phyloP scores from a whole-genome alignment of 106 monocot species.

The Gastrodia elata region DNA sequence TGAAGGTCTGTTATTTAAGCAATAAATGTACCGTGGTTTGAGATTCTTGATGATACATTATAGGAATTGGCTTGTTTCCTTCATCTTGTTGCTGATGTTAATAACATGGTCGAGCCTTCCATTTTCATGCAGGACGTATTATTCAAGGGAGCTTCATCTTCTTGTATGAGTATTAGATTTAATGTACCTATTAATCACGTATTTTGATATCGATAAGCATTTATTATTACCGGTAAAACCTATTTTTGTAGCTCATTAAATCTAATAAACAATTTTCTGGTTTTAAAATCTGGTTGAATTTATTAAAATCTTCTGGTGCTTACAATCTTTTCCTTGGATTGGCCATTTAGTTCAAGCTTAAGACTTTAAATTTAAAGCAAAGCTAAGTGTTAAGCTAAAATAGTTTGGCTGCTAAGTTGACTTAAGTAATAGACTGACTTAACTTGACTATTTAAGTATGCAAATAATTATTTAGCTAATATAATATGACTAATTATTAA shows the following conservation, averaged over 20 bases:
- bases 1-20: background rate
- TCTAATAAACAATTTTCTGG: background rate
- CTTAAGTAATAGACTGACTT: too few species aligned
- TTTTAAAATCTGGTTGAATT: background rate
- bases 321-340: too few species aligned
- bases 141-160: background rate
- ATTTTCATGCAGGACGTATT: background rate
- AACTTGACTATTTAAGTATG: too few species aligned
- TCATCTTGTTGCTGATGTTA: background rate
- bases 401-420: too few species aligned
- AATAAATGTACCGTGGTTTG: background rate
- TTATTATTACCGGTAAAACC: background rate
- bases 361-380: too few species aligned
- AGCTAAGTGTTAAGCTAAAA: too few species aligned
- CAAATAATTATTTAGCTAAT: too few species aligned
- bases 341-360: too few species aligned
- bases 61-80: background rate
- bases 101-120: background rate
- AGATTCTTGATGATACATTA: background rate
- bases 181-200: background rate
- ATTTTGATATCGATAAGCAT: background rate
- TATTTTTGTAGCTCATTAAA: background rate
- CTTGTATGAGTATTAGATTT: background rate
- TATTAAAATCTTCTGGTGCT: background rate
- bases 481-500: too few species aligned